phyloP scores from a whole-genome alignment of 768 basidiomycete genomes.

The Mycena haematopus region DNA sequence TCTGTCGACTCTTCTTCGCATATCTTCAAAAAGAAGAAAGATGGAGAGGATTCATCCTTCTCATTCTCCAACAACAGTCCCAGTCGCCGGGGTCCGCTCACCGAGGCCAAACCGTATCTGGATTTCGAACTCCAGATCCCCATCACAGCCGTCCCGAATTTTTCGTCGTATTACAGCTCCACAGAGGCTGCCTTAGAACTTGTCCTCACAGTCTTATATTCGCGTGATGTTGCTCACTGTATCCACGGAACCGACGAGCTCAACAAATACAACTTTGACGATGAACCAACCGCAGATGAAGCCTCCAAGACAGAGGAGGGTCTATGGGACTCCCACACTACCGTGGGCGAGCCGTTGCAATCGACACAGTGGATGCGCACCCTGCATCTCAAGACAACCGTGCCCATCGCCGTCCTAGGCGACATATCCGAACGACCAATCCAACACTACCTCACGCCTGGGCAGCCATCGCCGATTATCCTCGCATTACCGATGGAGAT shows the following conservation, averaged over 20 bases:
- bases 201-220: background rate
- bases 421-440: background rate
- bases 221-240: background rate
- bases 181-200: background rate
- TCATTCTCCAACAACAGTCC: background rate
- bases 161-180: constrained; percentile 9
- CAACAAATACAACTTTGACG: background rate
- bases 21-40: background rate
- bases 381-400: background rate
- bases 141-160: background rate
- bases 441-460: constrained; percentile 8
- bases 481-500: too few species aligned
- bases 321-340: constrained; percentile 14
- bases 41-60: too few species aligned
- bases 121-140: constrained; percentile 12
- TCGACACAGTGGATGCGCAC: background rate
- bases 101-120: background rate
- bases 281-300: background rate
- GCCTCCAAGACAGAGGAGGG: background rate
- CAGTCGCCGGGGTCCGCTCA: background rate
- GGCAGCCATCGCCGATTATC: background rate
- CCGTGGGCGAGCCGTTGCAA: background rate
- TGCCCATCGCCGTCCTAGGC: constrained; percentile 1
- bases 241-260: background rate
- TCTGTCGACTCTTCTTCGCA: background rate